These are phyloP conservation scores for Amphibolis antarctica DNA, from an alignment of 106 monocot genomes.

Conservation along the genomic window DNA sequence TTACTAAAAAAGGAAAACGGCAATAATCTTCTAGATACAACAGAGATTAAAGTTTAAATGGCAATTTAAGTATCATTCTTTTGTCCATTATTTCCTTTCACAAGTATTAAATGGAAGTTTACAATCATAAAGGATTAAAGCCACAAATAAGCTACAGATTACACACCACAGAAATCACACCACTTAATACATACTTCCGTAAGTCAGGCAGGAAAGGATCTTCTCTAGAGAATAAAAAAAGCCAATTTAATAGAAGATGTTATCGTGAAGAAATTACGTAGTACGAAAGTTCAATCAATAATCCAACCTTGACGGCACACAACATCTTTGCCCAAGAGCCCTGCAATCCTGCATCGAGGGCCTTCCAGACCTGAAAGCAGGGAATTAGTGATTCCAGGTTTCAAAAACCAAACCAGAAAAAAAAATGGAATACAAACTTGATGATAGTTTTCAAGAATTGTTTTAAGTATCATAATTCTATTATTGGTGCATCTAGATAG, in stretches of 20 bases:
- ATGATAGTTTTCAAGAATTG: no score
- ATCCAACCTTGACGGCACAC: slow-evolving; percentile 70
- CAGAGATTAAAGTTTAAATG: no score
- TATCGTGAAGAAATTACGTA: background rate
- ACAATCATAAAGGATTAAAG: background rate
- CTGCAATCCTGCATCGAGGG: slow-evolving; percentile 42
- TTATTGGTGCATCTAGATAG: no score
- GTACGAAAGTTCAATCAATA: background rate
- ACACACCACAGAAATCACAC: slow-evolving; percentile 74
- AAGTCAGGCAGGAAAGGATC: slow-evolving; percentile 81
- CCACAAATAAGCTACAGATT: background rate
- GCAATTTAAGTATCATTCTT: no score
- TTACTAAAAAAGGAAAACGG: no score
- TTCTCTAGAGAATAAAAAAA: slow-evolving; percentile 34
- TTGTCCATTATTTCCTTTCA: no score
- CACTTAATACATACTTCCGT: slow-evolving; percentile 66
- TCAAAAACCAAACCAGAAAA: background rate
- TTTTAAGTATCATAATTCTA: no score
- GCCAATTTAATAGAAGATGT: background rate
- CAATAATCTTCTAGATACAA: no score
- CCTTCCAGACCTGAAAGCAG: slow-evolving; percentile 85
- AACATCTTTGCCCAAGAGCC: slow-evolving; percentile 81
- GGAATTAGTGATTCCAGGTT: no score
- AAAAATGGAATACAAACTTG: no score
- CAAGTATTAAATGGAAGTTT: no score